Evolutionary conservation across 2,329 filamentous ascomycete genomes (phyloP).

Genomic region (Alternaria brassicae): DNA sequence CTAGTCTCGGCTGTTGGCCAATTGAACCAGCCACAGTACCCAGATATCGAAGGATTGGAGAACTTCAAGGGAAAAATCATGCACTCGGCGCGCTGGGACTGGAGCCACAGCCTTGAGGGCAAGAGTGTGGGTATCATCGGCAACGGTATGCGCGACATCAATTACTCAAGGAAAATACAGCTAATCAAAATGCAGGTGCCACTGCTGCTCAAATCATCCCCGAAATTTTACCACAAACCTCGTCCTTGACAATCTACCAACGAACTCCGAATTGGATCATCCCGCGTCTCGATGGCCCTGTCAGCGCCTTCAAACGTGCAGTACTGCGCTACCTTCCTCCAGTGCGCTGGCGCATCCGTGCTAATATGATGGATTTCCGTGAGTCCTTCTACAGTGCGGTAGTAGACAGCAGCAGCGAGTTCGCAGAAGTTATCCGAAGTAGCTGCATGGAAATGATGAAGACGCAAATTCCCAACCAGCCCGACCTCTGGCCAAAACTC

Average conservation of each 20-base stretch:
- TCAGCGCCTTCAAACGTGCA: constrained; percentile 53
- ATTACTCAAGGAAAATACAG: background rate
- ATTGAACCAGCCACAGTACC: constrained; percentile 62
- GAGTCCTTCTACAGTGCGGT: constrained; percentile 58
- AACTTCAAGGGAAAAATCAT: constrained; percentile 61
- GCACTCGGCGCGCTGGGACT: constrained; percentile 68
- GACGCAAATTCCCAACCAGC: constrained; percentile 56
- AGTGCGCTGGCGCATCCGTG: constrained; percentile 59
- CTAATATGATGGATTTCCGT: constrained; percentile 62
- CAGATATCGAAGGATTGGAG: constrained; percentile 57
- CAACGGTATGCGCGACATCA: constrained; percentile 54
- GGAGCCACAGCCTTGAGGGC: constrained; percentile 61
- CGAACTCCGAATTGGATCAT: constrained; percentile 67
- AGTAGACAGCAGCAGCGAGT: constrained; percentile 50
- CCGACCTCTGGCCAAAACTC: constrained; percentile 61
- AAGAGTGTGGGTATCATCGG: constrained; percentile 67
- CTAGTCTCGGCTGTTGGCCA: constrained; percentile 66
- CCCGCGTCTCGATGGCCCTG: constrained; percentile 59
- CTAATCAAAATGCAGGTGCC: constrained; percentile 51
- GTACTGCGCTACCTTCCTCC: constrained; percentile 61
- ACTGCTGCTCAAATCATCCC: constrained; percentile 67
- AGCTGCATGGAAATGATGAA: constrained; percentile 52
- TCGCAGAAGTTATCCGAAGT: constrained; percentile 53
- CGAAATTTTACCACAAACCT: constrained; percentile 60
- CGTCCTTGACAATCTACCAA: constrained; percentile 63